Evolutionary conservation across 495 filamentous ascomycete species (phyloP), one percentile per base, ranked within the genome.

Genomic region (Penicillium daleae): DNA sequence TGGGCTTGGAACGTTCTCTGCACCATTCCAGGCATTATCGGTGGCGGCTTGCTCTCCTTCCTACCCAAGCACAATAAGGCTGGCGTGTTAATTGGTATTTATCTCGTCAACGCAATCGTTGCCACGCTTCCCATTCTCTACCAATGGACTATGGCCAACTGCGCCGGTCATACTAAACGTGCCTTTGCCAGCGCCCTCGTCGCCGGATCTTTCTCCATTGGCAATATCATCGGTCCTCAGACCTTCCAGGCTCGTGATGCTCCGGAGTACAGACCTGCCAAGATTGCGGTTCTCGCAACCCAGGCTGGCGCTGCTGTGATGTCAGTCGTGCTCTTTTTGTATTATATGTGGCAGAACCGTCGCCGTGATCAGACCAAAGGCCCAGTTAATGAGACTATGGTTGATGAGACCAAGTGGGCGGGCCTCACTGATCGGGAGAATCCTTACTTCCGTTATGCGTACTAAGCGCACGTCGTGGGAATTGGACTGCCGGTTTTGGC

Each of bases 211-310:
- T 90, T 89, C 74, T 85, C 80, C 2, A 70, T 89, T 5, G 87
- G 85, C 12, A 89, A 85, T 64, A 88, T 89, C 63, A 87, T 90
- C 67, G 85, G 87, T 0, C 86, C 87, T 4, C 87, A 90, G 70
- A 84, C 89, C 3, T 90, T 90, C 66, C 82, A 82, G 49, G 74
- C 77, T 0, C 73, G 66, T 10, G 86, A 89, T 66, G 84, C 83
- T 8, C 88, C 87, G 0, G 75, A 82, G 6, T 89, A 86, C 65
- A 80, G 70, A 10, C 86, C 86, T 1, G 87, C 88, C 6, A 90
- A 89, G 72, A 82, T 89, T 48, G 75, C 84, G 0, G 80, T 89
- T 9, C 65, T 86, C 37, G 82, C 77, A 0, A 83, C 78, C 0
- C 80, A 83, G 53, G 74, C 76, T 29, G 74, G 71, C 0, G 80